phyloP scores from a whole-genome alignment of 2,329 filamentous ascomycete genomes.

The Botryotinia narcissicola region DNA sequence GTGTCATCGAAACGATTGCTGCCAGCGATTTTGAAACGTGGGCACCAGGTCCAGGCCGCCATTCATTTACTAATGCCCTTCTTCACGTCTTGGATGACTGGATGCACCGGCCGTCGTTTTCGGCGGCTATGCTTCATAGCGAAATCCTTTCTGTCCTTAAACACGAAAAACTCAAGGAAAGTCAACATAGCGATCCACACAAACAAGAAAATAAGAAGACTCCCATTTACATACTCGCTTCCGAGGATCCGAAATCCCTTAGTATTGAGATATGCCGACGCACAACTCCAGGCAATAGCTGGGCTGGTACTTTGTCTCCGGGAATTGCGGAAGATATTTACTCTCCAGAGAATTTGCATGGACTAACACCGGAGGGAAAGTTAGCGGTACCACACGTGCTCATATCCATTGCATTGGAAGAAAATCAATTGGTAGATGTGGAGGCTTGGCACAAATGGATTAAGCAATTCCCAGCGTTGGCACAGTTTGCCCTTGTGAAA shows the following conservation, averaged over 20 bases:
- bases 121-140: constrained; percentile 31
- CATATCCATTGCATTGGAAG: constrained; percentile 58
- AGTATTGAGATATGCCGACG: constrained; percentile 23
- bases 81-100: constrained; percentile 29
- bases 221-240: constrained; percentile 23
- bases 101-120: constrained; percentile 27
- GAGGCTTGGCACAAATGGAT: constrained; percentile 60
- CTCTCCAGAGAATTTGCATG: constrained; percentile 12
- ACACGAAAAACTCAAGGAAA: background rate
- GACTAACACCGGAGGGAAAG: constrained; percentile 18
- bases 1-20: constrained; percentile 28
- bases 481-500: constrained; percentile 60
- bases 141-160: constrained; percentile 27
- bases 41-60: constrained; percentile 22
- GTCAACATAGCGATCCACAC: background rate
- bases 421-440: constrained; percentile 55
- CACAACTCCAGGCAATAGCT: constrained; percentile 17
- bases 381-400: constrained; percentile 52
- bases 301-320: constrained; percentile 8
- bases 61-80: constrained; percentile 28
- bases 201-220: constrained; percentile 19
- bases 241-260: constrained; percentile 20
- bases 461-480: constrained; percentile 53
- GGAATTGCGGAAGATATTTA: constrained; percentile 17
- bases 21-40: constrained; percentile 26